Evolutionary conservation across 208 protist species (phyloP).

Genomic region (Naegleria gruberi): DNA sequence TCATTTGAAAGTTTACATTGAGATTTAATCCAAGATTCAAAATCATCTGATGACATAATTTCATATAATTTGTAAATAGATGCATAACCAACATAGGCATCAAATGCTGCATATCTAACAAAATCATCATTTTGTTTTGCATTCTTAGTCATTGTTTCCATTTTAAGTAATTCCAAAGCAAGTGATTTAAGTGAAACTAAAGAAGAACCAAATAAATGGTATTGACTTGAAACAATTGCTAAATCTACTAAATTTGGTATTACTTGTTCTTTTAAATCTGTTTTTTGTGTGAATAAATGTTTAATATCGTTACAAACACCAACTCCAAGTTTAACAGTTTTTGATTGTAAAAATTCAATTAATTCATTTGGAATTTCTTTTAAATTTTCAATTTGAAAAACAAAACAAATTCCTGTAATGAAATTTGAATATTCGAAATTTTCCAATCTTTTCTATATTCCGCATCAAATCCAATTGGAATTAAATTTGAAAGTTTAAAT

Average conservation of each 20-base stretch:
- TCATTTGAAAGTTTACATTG: background rate
- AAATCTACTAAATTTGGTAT: background rate
- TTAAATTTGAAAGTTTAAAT: background rate
- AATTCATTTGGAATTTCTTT: background rate
- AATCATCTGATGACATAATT: background rate
- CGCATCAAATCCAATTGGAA: background rate
- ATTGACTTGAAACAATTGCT: background rate
- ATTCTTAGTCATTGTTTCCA: background rate
- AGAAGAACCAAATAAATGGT: background rate
- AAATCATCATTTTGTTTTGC: background rate
- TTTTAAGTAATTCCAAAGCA: background rate
- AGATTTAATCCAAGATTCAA: background rate
- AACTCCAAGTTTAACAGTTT: background rate
- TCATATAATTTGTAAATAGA: background rate
- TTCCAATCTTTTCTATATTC: background rate
- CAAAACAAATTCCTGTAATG: background rate
- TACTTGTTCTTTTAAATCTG: background rate
- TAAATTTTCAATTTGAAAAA: background rate
- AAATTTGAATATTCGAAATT: background rate
- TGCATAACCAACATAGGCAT: background rate
- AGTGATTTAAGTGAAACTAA: background rate
- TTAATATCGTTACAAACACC: background rate
- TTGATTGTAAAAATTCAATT: background rate
- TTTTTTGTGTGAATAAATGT: background rate
- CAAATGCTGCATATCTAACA: background rate